Conservation (phyloP, 208 protist genomes). For the Naegleria lovaniensis region DNA sequence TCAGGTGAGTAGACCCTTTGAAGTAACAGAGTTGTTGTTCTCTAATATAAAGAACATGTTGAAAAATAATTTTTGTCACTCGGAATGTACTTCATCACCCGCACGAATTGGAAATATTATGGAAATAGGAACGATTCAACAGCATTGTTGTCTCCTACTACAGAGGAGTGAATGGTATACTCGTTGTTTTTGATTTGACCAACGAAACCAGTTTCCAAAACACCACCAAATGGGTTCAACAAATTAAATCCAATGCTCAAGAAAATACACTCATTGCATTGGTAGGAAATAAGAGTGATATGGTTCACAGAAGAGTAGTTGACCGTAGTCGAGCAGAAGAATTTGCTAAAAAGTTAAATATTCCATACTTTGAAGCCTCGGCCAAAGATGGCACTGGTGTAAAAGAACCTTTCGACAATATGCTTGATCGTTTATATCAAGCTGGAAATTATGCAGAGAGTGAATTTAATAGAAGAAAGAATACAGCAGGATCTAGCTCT, state of each 20-base stretch:
- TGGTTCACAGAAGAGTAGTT: neutral
- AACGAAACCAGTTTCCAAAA: neutral
- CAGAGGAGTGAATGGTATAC: neutral
- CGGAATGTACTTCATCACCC: neutral
- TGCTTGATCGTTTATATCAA: neutral
- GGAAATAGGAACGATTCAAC: neutral
- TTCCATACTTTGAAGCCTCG: neutral
- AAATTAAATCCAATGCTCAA: constrained; percentile 5
- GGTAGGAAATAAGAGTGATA: constrained; percentile 18
- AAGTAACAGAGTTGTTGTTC: too few species aligned
- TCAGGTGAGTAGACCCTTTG: too few species aligned
- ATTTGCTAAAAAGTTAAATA: neutral
- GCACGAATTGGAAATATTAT: too few species aligned
- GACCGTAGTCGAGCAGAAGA: neutral
- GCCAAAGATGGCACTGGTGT: neutral
- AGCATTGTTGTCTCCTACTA: neutral
- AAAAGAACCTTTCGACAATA: neutral
- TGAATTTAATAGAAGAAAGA: constrained; percentile 5
- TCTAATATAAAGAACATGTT: neutral
- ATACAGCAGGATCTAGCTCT: neutral
- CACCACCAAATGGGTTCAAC: neutral
- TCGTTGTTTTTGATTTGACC: constrained; percentile 21
- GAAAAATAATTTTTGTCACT: too few species aligned
- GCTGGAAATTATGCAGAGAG: constrained; percentile 8
- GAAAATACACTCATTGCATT: neutral